phyloP scores from a whole-genome alignment of 2,329 filamentous ascomycete genomes.

The Pseudogymnoascus sp. region DNA sequence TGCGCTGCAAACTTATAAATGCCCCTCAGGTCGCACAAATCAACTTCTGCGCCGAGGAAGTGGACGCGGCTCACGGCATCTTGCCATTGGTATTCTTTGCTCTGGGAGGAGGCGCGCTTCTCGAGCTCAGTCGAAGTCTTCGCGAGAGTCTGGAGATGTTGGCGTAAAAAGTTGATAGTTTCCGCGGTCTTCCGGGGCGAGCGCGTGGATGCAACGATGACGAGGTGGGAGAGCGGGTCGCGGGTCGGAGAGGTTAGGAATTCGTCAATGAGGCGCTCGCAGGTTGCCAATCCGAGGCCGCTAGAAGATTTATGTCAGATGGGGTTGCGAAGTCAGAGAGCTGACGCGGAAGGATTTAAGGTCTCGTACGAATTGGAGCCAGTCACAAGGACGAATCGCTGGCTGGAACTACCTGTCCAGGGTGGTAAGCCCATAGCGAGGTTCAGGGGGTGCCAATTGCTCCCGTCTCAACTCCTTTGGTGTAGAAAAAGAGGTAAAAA shows the following conservation, averaged over 20 bases:
- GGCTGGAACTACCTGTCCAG: constrained; percentile 32
- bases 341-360: not conserved
- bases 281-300: constrained; percentile 78
- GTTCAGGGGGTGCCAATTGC: not conserved
- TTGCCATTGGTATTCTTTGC: constrained; percentile 39
- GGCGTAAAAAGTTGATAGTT: constrained; percentile 57
- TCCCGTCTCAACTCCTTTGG: not conserved
- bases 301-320: constrained; percentile 41
- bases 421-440: constrained; percentile 26
- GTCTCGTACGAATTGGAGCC: constrained; percentile 42
- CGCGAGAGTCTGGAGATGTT: constrained; percentile 51
- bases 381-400: constrained; percentile 64
- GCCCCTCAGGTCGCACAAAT: constrained; percentile 50
- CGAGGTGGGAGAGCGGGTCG: constrained; percentile 59
- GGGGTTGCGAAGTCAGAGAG: not conserved
- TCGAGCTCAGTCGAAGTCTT: constrained; percentile 38
- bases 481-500: too few relatives aligned
- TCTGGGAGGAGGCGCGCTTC: constrained; percentile 45
- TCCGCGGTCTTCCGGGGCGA: constrained; percentile 64
- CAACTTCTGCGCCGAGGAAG: constrained; percentile 49
- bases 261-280: constrained; percentile 79
- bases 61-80: constrained; percentile 45
- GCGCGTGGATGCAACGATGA: constrained; percentile 78
- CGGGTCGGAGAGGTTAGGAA: constrained; percentile 65
- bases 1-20: constrained; percentile 31